Conservation (phyloP, 495 filamentous ascomycete genomes). For the Terfezia claveryi region DNA sequence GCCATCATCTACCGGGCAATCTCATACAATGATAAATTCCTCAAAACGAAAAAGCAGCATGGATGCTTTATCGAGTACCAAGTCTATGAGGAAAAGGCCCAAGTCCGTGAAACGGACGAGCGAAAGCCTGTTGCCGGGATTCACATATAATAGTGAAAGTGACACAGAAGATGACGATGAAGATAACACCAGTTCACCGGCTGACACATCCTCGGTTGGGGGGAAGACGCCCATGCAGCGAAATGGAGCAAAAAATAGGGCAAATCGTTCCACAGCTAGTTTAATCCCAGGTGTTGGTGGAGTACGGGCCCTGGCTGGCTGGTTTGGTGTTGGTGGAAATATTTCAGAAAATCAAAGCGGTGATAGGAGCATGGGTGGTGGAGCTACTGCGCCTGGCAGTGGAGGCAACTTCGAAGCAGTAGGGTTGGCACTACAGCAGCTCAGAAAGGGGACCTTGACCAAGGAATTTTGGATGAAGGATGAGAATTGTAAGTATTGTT, state of each 20-base stretch:
- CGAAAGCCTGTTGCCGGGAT: not conserved
- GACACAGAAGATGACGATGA: conserved; percentile 28
- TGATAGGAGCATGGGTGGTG: not conserved
- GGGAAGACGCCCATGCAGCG: conserved; percentile 30
- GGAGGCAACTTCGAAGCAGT: conserved; percentile 39
- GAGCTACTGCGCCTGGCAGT: not conserved
- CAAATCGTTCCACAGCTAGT: not conserved
- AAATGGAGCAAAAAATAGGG: not conserved
- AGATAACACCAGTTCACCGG: conserved; percentile 1
- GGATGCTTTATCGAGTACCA: conserved; percentile 30
- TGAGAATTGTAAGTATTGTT: conserved; percentile 95
- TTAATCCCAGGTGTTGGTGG: not conserved
- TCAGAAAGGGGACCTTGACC: conserved; percentile 64
- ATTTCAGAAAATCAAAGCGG: not conserved
- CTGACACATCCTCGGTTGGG: conserved; percentile 26
- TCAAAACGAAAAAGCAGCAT: conserved; percentile 19
- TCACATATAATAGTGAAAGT: conserved; percentile 29
- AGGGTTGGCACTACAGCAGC: conserved; percentile 39
- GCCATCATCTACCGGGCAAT: no score
- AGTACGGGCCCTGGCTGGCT: not conserved
- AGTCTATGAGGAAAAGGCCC: conserved; percentile 15
- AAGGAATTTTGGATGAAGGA: conserved; percentile 99
- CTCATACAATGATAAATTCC: no score
- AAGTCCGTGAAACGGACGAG: not conserved
- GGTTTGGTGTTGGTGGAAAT: not conserved